phyloP scores from a whole-genome alignment of 2,329 filamentous ascomycete species.

The Fusarium falciforme region DNA sequence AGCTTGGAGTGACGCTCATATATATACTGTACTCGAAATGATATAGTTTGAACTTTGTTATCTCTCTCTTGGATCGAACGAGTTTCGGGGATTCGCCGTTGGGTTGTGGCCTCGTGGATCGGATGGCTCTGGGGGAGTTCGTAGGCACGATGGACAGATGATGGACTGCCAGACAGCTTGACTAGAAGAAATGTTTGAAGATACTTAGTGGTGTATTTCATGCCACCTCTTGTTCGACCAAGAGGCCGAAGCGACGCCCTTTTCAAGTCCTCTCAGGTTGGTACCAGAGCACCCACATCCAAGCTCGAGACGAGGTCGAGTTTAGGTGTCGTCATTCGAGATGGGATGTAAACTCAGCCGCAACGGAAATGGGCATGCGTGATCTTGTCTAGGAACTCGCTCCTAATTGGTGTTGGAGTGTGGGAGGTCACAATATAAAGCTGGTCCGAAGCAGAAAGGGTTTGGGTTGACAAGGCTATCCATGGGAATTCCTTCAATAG shows the following conservation, averaged over 20 bases:
- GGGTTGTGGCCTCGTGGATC: not conserved
- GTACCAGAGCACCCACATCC: not conserved
- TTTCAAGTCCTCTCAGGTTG: not conserved
- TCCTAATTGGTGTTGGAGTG: not conserved
- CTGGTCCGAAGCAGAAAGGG: not conserved
- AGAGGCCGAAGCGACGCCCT: not conserved
- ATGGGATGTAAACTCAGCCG: not conserved
- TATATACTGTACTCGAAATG: not conserved
- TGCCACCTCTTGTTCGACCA: not conserved
- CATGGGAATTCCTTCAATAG: not conserved
- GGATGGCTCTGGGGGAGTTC: not conserved
- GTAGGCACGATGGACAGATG: not conserved
- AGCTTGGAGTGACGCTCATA: not conserved
- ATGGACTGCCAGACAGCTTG: not conserved
- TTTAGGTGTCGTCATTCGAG: not conserved
- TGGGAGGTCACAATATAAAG: not conserved
- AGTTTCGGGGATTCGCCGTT: not conserved
- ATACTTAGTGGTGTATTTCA: not conserved
- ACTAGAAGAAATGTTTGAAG: not conserved
- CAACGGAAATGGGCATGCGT: not conserved
- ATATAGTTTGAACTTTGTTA: too few species aligned
- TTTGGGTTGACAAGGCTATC: not conserved
- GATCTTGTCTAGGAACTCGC: not conserved
- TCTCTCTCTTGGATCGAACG: not conserved
- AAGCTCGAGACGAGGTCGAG: not conserved